These are phyloP conservation scores for Triangularia setosa DNA, from an alignment of 2,329 filamentous ascomycete species.

Conservation along the genomic window DNA sequence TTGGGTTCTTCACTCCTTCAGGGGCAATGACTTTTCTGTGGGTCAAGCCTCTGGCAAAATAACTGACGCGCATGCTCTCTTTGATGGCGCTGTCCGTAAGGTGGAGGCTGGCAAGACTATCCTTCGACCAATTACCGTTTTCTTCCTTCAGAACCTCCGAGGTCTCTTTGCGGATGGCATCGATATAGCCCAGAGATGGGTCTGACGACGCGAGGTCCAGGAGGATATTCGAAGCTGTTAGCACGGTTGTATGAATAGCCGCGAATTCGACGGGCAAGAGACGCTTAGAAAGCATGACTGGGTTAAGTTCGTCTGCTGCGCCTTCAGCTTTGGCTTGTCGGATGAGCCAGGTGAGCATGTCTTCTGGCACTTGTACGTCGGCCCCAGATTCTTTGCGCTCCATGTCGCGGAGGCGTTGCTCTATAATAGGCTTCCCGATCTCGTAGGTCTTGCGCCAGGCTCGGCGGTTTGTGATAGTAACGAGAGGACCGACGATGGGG, in stretches of 20 bases:
- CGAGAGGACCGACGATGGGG: constrained; percentile 44
- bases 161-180: constrained; percentile 43
- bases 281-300: constrained; percentile 46
- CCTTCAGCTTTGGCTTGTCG: constrained; percentile 46
- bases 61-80: constrained; percentile 48
- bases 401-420: constrained; percentile 46
- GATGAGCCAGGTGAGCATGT: constrained; percentile 57
- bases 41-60: constrained; percentile 44
- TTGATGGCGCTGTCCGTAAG: constrained; percentile 50
- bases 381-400: constrained; percentile 36
- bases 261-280: constrained; percentile 56
- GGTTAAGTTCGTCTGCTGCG: constrained; percentile 40
- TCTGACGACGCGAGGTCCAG: constrained; percentile 44
- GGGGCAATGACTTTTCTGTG: constrained; percentile 43
- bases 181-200: constrained; percentile 33
- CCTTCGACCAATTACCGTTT: constrained; percentile 44
- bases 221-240: constrained; percentile 46
- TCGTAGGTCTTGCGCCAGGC: constrained; percentile 43
- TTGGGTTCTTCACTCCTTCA: constrained; percentile 35
- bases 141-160: constrained; percentile 32
- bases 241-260: constrained; percentile 54
- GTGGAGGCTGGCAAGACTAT: constrained; percentile 39
- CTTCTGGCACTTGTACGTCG: constrained; percentile 45
- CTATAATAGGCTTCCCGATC: constrained; percentile 45
- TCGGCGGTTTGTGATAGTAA: constrained; percentile 43